Base-by-base conservation (phyloP, 176 grass and related monocot species). In the Puya raimondii region DNA sequence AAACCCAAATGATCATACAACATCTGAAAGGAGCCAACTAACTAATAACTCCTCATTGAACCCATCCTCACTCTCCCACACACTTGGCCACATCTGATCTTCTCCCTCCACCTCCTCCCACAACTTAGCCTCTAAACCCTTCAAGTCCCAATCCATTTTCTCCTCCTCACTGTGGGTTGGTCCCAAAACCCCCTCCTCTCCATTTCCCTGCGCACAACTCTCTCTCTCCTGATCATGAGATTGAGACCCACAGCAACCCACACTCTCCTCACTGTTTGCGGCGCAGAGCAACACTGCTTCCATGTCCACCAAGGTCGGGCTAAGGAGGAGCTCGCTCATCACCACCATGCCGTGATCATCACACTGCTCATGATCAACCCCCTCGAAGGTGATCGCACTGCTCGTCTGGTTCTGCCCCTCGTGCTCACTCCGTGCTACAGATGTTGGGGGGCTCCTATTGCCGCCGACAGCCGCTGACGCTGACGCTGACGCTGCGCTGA, bases 21-120 rank as follows among this genome's bases (percentile, higher is more conserved):
- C 27, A 77, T 93, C 90, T 0, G 83, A 86, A 23, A 93, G 70
- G 18, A 93, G 79, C 90, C 86, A 89, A 15, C 72, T 89, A 14
- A 67, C 64, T 22, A 89, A 89, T 59, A 51, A 78, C 47, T 93
- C 83, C 1, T 85, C 76, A 71, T 86, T 72, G 48, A 80, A 78
- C 52, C 33, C 27, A 65, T 79, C 52, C 16, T 47, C 51, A 11
- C 27, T 68, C 48, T 23, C 65, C n/a, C 11, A 70, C 12, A 29
- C 49, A 42, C 65, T 2, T 20, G 58, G 47, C 71, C 11, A 26
- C 49, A 50, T 59, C 49, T 8, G 2, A 26, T 26, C 61, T 56
- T 52, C 61, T 70, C 56, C 21, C 12, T 66, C 70, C 25, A 26
- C 0, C 25, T 79, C 69, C 25, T 51, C 76, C 78, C 84, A 88